Evolutionary conservation across 192 early-diverging fungal genomes (phyloP).

Genomic region (Lobosporangium transversale): DNA sequence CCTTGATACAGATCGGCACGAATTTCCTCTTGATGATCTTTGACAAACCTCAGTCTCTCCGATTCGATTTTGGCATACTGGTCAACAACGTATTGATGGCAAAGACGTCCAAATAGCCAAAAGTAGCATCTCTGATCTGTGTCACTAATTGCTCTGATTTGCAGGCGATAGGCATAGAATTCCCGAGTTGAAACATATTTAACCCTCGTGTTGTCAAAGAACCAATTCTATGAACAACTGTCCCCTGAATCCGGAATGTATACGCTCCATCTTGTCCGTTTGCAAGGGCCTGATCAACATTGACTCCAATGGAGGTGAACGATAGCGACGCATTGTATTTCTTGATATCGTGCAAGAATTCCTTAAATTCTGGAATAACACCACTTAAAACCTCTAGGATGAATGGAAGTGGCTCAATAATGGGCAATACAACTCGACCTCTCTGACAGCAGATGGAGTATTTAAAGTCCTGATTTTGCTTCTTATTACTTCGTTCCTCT

Average conservation of each 20-base stretch:
- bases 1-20: constrained; percentile 13
- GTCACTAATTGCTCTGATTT: constrained; percentile 11
- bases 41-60: constrained; percentile 14
- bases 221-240: too few relatives aligned
- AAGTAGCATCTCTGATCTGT: constrained; percentile 11
- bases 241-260: constrained; percentile 29
- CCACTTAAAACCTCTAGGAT: constrained; percentile 6
- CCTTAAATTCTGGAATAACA: not conserved
- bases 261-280: constrained; percentile 13
- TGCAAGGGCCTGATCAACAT: constrained; percentile 2
- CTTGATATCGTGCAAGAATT: constrained; percentile 22
- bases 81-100: constrained; percentile 35
- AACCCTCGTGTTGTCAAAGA: too few relatives aligned
- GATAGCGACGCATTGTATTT: constrained; percentile 39
- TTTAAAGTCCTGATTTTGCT: not conserved
- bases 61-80: constrained; percentile 40
- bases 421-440: too few relatives aligned
- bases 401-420: too few relatives aligned
- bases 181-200: constrained; percentile 1
- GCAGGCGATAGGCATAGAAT: constrained; percentile 30
- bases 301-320: constrained; percentile 36
- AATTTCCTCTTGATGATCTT: constrained; percentile 11
- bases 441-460: constrained; percentile 20
- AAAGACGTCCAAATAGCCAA: constrained; percentile 13
- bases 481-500: too few relatives aligned